Base-by-base conservation (phyloP, 371 early-diverging fungal species). In the Haplosporangium sp. region DNA sequence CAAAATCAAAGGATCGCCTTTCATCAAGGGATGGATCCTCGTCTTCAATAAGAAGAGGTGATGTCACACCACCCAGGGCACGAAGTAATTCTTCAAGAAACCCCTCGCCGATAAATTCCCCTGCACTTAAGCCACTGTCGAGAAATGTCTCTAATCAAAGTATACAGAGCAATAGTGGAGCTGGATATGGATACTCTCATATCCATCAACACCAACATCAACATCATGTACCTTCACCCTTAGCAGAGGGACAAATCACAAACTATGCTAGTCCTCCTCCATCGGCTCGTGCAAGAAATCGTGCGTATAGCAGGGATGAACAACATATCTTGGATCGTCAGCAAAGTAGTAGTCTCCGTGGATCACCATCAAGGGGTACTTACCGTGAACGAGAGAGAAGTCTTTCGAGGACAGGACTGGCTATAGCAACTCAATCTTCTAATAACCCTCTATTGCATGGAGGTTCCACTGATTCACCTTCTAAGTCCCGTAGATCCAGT, bases 221-320 rank as follows among this genome's bases (percentile, higher is more conserved):
- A 5, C 55, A 77, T 17, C 73, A 69, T 52, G 69, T 58, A 3
- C 58, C 77, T 0, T 77, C 77, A 27, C 77, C 77, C 2, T 53
- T 77, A 50, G 77, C 70, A 1, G 73, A 65, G 47, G 53, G 77
- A 1, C 63, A 48, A 5, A 59, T 61, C 9, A 19, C 42, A 15
- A 45, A 13, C n/a, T 60, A 62, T 65, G 39, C 20, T 13, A 64
- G 10, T 17, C 27, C 58, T n/a, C 38, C 72, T 9, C 77, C 77
- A 0, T 77, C 77, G 11, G 63, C 58, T 52, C 73, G 77, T 61
- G 77, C 73, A 0, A 69, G 77, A 17, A 69, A 19, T 42, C 65
- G 77, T 8, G 73, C 73, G 1, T 73, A 72, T 52, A 77, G 73
- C 58, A 69, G 77, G 13, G 77, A 73, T 35, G 77, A 77, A 10